Conservation (phyloP, 129 eudicot species). For the Helianthus annuus region DNA sequence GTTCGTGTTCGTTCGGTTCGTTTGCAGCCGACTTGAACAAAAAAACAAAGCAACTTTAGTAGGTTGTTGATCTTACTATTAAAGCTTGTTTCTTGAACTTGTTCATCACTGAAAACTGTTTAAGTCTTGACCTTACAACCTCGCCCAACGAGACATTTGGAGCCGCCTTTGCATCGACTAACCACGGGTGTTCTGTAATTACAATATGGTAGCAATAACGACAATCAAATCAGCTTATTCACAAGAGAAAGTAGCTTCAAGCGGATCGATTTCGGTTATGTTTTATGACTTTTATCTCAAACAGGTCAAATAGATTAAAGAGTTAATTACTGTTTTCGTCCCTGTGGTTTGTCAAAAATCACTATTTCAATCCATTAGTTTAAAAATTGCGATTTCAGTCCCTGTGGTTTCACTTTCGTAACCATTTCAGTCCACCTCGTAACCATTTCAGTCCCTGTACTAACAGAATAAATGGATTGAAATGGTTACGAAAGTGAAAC, state of each 20-base stretch:
- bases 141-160: slow-evolving; percentile 92
- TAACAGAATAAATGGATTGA: too few species aligned
- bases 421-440: too few species aligned
- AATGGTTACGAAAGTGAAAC: too few species aligned
- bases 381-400: too few species aligned
- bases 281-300: slow-evolving; percentile 9
- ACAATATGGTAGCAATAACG: slow-evolving; percentile 11
- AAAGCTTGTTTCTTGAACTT: slow-evolving; percentile 81
- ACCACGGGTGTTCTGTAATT: slow-evolving; percentile 78
- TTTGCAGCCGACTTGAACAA: not conserved
- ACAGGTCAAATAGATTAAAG: not conserved
- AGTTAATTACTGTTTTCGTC: too few species aligned
- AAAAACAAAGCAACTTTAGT: slow-evolving; percentile 13
- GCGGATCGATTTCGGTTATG: not conserved
- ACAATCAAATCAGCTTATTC: slow-evolving; percentile 2
- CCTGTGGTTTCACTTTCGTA: too few species aligned
- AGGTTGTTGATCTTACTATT: slow-evolving; percentile 43
- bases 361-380: too few species aligned
- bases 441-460: too few species aligned
- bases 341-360: too few species aligned
- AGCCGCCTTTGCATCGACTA: slow-evolving; percentile 64
- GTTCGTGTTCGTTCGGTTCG: too few species aligned
- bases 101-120: slow-evolving; percentile 83
- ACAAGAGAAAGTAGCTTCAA: not conserved
- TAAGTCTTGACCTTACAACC: slow-evolving; percentile 82